Evolutionary conservation across 2,329 filamentous ascomycete genomes (phyloP).

Genomic region (Microdochium nivale): DNA sequence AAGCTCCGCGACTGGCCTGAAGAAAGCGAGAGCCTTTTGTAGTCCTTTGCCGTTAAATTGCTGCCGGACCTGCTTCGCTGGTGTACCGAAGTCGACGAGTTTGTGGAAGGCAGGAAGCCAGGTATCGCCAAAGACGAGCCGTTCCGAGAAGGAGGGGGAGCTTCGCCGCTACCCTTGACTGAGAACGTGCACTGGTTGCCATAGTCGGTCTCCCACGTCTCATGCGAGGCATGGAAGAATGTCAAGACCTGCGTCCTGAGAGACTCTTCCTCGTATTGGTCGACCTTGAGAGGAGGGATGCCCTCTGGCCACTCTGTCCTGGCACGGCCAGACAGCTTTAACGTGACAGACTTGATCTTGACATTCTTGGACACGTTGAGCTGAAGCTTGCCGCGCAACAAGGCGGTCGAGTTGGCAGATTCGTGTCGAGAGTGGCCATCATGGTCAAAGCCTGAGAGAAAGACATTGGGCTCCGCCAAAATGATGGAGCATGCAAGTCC

Average conservation of each 20-base stretch:
- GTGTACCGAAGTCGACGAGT: slow-evolving; percentile 22
- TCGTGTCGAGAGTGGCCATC: slow-evolving; percentile 46
- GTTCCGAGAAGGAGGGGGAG: slow-evolving; percentile 22
- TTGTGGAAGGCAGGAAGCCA: slow-evolving; percentile 15
- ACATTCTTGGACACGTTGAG: slow-evolving; percentile 78
- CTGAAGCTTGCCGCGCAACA: slow-evolving; percentile 77
- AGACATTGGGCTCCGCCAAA: slow-evolving; percentile 72
- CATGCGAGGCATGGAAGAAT: slow-evolving; percentile 77
- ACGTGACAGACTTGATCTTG: slow-evolving; percentile 84
- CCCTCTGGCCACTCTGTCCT: slow-evolving; percentile 95
- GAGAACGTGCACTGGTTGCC: slow-evolving; percentile 54
- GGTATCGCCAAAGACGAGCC: slow-evolving; percentile 18
- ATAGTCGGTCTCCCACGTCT: slow-evolving; percentile 51
- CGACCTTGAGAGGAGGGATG: slow-evolving; percentile 78
- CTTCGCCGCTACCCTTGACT: slow-evolving; percentile 30
- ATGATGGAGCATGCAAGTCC: slow-evolving; percentile 67
- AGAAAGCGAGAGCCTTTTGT: slow-evolving; percentile 66
- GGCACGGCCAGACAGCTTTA: slow-evolving; percentile 78
- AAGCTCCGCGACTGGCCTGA: slow-evolving; percentile 80
- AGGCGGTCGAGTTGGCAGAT: slow-evolving; percentile 59
- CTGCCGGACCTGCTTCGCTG: slow-evolving; percentile 17
- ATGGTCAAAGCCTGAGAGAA: slow-evolving; percentile 71
- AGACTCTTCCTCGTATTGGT: slow-evolving; percentile 75
- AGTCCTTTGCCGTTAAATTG: slow-evolving; percentile 37
- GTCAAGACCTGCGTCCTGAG: slow-evolving; percentile 83